phyloP scores from a whole-genome alignment of 2,329 filamentous ascomycete genomes.

The Fusarium sp. region DNA sequence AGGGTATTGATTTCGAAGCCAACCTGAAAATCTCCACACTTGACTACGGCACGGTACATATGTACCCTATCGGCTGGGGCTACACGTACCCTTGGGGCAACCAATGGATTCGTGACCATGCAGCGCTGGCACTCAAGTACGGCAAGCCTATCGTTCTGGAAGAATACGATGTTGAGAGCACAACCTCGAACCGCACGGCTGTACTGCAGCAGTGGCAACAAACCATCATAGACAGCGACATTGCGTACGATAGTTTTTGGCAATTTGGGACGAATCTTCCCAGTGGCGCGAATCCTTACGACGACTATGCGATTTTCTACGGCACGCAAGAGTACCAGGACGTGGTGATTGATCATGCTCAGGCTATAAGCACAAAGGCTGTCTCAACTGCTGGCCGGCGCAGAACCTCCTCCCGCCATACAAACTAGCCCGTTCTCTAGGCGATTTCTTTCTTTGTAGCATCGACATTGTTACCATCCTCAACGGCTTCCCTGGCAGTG shows the following conservation, averaged over 20 bases:
- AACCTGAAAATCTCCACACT: neutral
- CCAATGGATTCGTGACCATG: conserved; percentile 10
- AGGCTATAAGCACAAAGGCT: neutral
- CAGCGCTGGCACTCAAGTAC: neutral
- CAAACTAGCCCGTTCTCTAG: neutral
- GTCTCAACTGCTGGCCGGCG: neutral
- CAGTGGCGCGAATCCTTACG: neutral
- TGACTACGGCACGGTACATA: conserved; percentile 1
- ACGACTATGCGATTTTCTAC: neutral
- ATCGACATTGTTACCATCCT: neutral
- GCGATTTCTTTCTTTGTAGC: neutral
- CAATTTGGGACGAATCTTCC: neutral
- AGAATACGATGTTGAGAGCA: conserved; percentile 4
- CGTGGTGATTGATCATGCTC: neutral
- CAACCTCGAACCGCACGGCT: neutral
- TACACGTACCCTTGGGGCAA: conserved; percentile 2
- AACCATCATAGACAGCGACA: neutral
- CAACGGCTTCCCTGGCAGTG: neutral
- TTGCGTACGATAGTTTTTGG: conserved; percentile 3
- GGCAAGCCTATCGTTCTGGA: neutral
- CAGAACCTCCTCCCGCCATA: rapidly evolving
- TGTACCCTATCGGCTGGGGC: conserved; percentile 9
- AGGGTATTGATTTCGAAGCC: neutral
- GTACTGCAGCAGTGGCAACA: neutral
- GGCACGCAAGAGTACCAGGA: neutral